phyloP scores from a whole-genome alignment of 176 grass and related monocot genomes.

The Rhynchospora breviuscula region DNA sequence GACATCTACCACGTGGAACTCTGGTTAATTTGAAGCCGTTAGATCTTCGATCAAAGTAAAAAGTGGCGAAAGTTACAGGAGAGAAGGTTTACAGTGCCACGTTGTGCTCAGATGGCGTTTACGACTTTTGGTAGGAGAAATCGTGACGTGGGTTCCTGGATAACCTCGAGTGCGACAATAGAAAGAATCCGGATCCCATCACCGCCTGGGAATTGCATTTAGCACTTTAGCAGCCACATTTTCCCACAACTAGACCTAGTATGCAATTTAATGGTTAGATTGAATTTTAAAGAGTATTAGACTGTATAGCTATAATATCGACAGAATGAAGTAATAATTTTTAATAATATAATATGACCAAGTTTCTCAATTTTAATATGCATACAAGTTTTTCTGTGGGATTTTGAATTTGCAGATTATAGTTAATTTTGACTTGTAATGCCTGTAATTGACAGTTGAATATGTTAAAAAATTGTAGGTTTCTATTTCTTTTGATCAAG shows the following conservation, averaged over 20 bases:
- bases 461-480: no score
- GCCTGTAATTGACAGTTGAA: no score
- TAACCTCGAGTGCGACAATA: conserved; percentile 39
- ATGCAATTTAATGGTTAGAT: not conserved
- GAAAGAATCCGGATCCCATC: conserved; percentile 21
- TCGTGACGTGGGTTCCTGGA: conserved; percentile 35
- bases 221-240: not conserved
- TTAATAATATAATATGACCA: no score
- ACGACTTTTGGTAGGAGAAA: not conserved
- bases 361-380: no score
- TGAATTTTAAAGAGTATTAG: no score
- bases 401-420: no score
- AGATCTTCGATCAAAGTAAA: conserved; percentile 18
- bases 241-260: not conserved
- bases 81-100: conserved; percentile 40
- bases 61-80: conserved; percentile 28
- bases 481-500: no score
- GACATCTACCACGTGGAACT: not conserved
- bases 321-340: no score
- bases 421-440: no score
- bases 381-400: no score
- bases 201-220: conserved; percentile 9
- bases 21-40: not conserved
- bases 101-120: not conserved
- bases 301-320: no score